Evolutionary conservation across 179 eudicot genomes (phyloP), one percentile per base, ranked within the genome.

Genomic region (Patellifolia procumbens): DNA sequence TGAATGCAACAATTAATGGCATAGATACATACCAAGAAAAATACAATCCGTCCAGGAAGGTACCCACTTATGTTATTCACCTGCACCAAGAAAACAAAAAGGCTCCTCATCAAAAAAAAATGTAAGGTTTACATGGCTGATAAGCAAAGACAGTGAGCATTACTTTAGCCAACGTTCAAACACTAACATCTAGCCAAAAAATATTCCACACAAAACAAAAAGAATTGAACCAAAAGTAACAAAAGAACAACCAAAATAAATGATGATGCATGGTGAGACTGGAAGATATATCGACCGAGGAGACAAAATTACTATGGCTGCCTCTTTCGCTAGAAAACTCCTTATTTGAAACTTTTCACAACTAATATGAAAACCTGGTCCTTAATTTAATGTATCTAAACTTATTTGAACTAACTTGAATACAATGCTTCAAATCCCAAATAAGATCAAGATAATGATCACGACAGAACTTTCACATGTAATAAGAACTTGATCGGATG

Each of bases 41-140:
- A 95, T 32, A 95, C 99, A 78, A 95, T 95, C 49, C 99, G 84
- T 68, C 99, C 99, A 32, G 98, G 99, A 85, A 95, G 98, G 81
- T 95, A 95, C 73, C 99, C 99, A 76, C 99, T 93, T 78, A 95
- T 93, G 86, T 95, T 95, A 80, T 95, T 93, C 78, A 95, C 98
- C 99, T 95, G 89, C 67, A 79, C 26, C 67, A 75, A 62, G 10
- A 53, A 77, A 60, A 29, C 49, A 45, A 75, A 59, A 62, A 68
- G 28, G 29, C 65, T 10, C 58, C 67, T 79, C 58, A 72, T 42
- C 66, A 73, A 26, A 34, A 68, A 10, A 28, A 62, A 58, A 59
- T 24, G 61, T 39, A 67, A 35, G 26, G 37, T 42, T 49, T 61
- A 64, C 71, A 53, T 2, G 13, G 69, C 58, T 59, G 76, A 35